phyloP scores from a whole-genome alignment of 106 monocot genomes.

The Allium fistulosum region DNA sequence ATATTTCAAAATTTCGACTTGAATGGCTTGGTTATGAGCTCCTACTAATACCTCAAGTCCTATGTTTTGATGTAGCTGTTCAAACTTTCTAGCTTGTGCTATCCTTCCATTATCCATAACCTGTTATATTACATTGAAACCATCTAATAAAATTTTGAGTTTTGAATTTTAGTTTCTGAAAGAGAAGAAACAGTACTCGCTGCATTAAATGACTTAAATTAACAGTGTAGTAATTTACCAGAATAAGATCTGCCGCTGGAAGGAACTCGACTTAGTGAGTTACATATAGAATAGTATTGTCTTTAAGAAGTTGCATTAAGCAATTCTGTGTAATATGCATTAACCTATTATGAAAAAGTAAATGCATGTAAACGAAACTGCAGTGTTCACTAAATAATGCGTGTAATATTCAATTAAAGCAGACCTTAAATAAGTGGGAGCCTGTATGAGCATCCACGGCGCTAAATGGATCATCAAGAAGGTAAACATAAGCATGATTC shows the following conservation, averaged over 20 bases:
- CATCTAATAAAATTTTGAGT: no score
- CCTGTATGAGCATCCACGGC: slow-evolving; percentile 88
- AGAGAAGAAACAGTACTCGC: no score
- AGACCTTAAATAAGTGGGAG: slow-evolving; percentile 33
- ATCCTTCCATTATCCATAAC: no score
- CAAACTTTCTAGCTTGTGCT: no score
- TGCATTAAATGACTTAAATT: not conserved
- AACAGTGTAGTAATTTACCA: slow-evolving; percentile 23
- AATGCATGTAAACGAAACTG: slow-evolving; percentile 72
- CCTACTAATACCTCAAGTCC: no score
- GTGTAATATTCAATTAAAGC: slow-evolving; percentile 6
- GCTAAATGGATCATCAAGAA: slow-evolving; percentile 72
- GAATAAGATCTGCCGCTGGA: slow-evolving; percentile 71
- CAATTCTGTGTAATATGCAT: slow-evolving; percentile 44
- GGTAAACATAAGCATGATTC: not conserved
- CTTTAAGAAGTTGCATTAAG: slow-evolving; percentile 70
- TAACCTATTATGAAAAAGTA: no score
- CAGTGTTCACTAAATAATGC: no score
- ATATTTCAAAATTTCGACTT: no score
- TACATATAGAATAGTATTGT: slow-evolving; percentile 78
- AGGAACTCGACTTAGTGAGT: slow-evolving; percentile 95
- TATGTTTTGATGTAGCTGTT: no score
- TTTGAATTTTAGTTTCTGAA: no score
- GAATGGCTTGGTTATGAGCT: no score
- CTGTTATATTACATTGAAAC: no score